These are phyloP conservation scores for Tuber microsphaerosporum DNA, from an alignment of 495 filamentous ascomycete species.

Conservation along the genomic window DNA sequence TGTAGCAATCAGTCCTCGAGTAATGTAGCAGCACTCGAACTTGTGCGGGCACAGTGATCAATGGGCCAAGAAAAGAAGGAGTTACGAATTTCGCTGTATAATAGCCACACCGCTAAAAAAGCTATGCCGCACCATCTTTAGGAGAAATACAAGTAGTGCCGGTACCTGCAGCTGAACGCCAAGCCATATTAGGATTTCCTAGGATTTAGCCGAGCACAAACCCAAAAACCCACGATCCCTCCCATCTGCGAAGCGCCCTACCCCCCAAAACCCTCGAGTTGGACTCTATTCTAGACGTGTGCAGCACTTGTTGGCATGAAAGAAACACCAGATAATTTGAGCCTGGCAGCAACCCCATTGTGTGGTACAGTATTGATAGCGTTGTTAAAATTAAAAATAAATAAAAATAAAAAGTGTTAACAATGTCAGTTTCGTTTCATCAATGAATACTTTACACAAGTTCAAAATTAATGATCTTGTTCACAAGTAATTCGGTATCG, in stretches of 20 bases:
- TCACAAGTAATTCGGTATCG: neutral
- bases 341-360: neutral
- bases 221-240: no score
- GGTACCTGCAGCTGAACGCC: neutral
- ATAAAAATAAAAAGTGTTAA: neutral
- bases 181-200: neutral
- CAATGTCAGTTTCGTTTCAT: neutral
- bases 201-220: no score
- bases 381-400: neutral
- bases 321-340: neutral
- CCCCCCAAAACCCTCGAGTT: neutral
- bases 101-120: neutral
- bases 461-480: no score
- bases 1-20: neutral
- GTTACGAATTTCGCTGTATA: neutral
- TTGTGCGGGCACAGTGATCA: neutral
- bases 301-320: neutral
- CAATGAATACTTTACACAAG: no score
- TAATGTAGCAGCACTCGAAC: neutral
- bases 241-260: neutral
- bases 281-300: neutral
- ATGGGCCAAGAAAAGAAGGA: neutral
- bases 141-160: neutral
- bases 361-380: neutral
- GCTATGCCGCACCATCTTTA: neutral